A percentile compares a stretch with the other conserved stretches of the same genome.
Conservation (phyloP, 2,329 filamentous ascomycete genomes). For the Phaeosphaeriaceae sp. region DNA sequence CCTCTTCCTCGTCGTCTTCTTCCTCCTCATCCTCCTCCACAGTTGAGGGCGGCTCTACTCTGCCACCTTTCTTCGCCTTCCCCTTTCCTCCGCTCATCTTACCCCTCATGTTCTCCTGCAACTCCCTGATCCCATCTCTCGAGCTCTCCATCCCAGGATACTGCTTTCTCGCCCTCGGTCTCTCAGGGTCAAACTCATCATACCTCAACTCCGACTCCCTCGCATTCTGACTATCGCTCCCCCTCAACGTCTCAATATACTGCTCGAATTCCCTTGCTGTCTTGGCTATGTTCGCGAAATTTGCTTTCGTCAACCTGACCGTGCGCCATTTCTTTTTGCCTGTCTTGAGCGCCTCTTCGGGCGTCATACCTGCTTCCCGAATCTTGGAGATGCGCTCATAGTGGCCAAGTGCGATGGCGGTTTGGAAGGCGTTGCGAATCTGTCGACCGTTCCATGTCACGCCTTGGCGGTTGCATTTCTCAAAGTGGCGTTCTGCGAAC, state of each 20-base stretch:
- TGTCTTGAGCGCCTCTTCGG: neutral
- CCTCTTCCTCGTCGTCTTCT: neutral
- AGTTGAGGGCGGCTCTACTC: neutral
- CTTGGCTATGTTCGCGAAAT: neutral
- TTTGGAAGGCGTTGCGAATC: neutral
- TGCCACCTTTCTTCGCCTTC: neutral
- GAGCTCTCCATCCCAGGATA: neutral
- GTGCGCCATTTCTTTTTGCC: slow-evolving; percentile 1
- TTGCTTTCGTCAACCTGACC: neutral
- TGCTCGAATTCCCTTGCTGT: neutral
- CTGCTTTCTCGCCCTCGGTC: neutral
- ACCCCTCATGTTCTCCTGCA: neutral
- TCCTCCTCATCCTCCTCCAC: neutral
- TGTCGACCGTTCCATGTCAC: neutral
- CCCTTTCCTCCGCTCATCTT: neutral
- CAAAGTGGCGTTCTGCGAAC: neutral
- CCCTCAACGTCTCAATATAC: neutral
- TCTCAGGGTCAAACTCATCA: neutral
- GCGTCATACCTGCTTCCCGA: neutral
- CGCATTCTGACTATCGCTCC: neutral
- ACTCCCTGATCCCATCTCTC: neutral
- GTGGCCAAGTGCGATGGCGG: neutral
- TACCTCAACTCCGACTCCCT: slow-evolving; percentile 1
- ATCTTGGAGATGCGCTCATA: neutral
- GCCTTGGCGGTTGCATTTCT: neutral